These are phyloP conservation scores for Phytophthora tentaculata DNA, from an alignment of 352 stramenopile genomes.

Conservation along the genomic window DNA sequence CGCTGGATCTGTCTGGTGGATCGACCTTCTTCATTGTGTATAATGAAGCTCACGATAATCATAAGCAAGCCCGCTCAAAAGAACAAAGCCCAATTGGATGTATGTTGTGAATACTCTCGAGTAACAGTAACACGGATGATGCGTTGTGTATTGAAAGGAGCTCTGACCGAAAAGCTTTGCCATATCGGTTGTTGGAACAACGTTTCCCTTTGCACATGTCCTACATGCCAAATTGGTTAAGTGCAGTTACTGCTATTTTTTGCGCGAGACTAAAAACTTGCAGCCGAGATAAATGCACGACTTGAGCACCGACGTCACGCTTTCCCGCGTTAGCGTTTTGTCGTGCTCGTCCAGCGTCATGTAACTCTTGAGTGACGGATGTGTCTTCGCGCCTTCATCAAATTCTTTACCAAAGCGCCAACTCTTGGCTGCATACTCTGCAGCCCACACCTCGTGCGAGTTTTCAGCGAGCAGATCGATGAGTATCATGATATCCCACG, in stretches of 20 bases:
- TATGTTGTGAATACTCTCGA: too few species aligned
- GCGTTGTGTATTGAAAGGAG: too few species aligned
- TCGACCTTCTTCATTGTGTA: too few species aligned
- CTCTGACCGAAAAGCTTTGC: too few species aligned
- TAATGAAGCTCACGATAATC: too few species aligned
- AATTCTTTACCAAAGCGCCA: constrained; percentile 52
- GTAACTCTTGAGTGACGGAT: constrained; percentile 69
- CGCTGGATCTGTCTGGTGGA: too few species aligned
- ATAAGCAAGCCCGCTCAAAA: too few species aligned
- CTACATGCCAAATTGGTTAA: too few species aligned
- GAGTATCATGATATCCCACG: constrained; percentile 71
- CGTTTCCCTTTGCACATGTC: too few species aligned
- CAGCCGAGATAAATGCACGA: constrained; percentile 61
- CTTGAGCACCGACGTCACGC: constrained; percentile 59
- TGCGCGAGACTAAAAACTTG: constrained; percentile 42
- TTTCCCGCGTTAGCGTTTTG: constrained; percentile 55
- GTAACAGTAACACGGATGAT: too few species aligned
- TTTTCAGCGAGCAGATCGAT: constrained; percentile 76
- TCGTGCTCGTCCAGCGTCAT: constrained; percentile 60
- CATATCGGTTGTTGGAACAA: too few species aligned
- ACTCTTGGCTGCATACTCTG: constrained; percentile 45
- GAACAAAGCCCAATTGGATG: too few species aligned
- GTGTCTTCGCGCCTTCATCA: constrained; percentile 45
- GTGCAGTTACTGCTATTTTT: not conserved
- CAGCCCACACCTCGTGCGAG: constrained; percentile 73